Conservation (phyloP, 495 filamentous ascomycete genomes). For the Lichenothelia convexa region DNA sequence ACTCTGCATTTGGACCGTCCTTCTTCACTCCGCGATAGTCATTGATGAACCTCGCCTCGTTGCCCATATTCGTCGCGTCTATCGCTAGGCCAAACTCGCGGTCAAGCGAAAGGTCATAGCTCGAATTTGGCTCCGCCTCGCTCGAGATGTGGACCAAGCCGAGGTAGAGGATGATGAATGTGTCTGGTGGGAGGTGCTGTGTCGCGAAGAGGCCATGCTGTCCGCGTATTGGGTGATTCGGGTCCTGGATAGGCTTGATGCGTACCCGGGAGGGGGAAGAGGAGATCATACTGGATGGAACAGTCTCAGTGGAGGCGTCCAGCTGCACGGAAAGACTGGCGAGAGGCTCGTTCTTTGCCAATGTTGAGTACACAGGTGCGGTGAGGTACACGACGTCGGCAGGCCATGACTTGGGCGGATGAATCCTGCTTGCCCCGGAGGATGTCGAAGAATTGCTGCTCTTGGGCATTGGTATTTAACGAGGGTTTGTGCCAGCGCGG, state of each 20-base stretch:
- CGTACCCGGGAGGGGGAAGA: slow-evolving; percentile 27
- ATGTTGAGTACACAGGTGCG: slow-evolving; percentile 30
- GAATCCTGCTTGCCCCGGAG: neutral
- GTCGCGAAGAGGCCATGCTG: slow-evolving; percentile 51
- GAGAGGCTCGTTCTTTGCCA: slow-evolving; percentile 13
- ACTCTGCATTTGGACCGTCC: slow-evolving; percentile 39
- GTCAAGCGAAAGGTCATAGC: slow-evolving; percentile 52
- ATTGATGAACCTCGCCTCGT: slow-evolving; percentile 56
- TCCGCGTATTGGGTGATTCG: slow-evolving; percentile 40
- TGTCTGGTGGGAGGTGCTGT: slow-evolving; percentile 32
- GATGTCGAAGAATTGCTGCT: no score
- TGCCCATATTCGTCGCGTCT: slow-evolving; percentile 42
- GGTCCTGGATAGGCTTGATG: slow-evolving; percentile 34
- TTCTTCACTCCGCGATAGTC: slow-evolving; percentile 47
- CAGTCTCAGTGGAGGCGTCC: slow-evolving; percentile 4
- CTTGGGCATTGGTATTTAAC: no score
- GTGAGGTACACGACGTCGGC: slow-evolving; percentile 32
- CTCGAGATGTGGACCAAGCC: slow-evolving; percentile 35
- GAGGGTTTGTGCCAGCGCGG: no score
- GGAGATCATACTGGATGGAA: slow-evolving; percentile 13
- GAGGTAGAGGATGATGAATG: slow-evolving; percentile 46
- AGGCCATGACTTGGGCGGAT: slow-evolving; percentile 39
- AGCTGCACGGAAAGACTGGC: slow-evolving; percentile 18
- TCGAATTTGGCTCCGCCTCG: slow-evolving; percentile 28
- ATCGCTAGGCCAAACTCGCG: slow-evolving; percentile 38